Evolutionary conservation across 768 basidiomycete species (phyloP), one percentile per base, ranked within the genome.

Genomic region (Xerocomus potaroensis): DNA sequence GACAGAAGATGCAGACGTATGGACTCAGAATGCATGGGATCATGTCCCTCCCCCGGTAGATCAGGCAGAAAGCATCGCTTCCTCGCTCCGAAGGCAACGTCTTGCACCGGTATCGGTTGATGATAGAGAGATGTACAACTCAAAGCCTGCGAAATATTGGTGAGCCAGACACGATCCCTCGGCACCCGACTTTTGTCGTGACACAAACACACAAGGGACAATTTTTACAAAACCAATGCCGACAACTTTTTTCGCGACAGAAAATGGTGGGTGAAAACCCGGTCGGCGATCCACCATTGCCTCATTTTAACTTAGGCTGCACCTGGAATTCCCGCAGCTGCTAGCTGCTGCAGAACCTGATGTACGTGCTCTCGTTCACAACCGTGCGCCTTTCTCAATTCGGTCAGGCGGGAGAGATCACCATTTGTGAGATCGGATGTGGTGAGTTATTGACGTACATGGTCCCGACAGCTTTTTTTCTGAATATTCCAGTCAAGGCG

Each of bases 281-380:
- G 3, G 16, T 27, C 2, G 36, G 39, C 18, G 37, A 40, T 34
- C 22, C 11, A 24, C 1, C 11, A 6, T 42, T 7, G 30, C 10
- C 47, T 52, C 26, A 61, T 34, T 40, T 45, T 7, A 27, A 30
- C 5, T 0, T 24, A 88, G 85, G 95, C 73, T 98, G 24, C 80
- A 88, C 56, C 81, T 90, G n/a, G 96, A 99, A 65, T 98, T 98
- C 58, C 89, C 88, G 0, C 93, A 97, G 58, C 76, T 98, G 18
- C 70, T 87, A 21, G 74, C 74, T 10, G 84, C 85, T 1, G 77
- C 85, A 11, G 72, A 82, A 52, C 70, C 79, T 3, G 78, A 85
- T 53, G 89, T 89, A 63, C 37, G 72, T 48, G 31, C 32, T 42
- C 33, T 8, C 27, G 5, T 43, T 44, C 10, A 26, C 35, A 4